phyloP scores from a whole-genome alignment of 768 basidiomycete species.

The Leccinum boreale region DNA sequence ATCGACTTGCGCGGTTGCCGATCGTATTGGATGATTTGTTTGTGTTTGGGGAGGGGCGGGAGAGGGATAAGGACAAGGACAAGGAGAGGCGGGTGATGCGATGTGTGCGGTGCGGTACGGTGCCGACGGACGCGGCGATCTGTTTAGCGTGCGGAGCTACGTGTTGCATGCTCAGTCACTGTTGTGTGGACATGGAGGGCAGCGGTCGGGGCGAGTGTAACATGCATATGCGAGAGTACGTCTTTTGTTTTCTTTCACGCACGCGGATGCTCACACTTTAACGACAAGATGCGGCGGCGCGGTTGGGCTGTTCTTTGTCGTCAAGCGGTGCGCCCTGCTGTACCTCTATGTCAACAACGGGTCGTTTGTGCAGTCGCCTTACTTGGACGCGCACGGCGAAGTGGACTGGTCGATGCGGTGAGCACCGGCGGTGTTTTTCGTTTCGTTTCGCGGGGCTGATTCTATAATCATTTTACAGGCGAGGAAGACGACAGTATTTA shows the following conservation, averaged over 20 bases:
- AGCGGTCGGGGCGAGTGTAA: constrained; percentile 85
- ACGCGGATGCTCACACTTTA: no score
- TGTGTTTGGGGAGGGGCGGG: constrained; percentile 63
- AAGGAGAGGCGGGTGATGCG: constrained; percentile 42
- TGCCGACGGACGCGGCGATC: constrained; percentile 83
- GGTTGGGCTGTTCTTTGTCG: constrained; percentile 85
- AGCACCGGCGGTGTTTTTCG: neutral
- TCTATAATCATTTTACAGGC: constrained; percentile 41
- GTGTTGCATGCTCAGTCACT: constrained; percentile 89
- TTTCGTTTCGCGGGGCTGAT: neutral
- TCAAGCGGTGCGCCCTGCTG: constrained; percentile 87
- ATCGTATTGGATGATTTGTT: constrained; percentile 81
- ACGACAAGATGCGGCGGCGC: constrained; percentile 78
- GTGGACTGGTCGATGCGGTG: constrained; percentile 90
- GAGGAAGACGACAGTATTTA: constrained; percentile 84
- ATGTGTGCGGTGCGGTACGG: constrained; percentile 74
- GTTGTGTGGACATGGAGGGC: constrained; percentile 68
- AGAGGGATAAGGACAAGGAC: neutral
- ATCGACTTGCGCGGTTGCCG: constrained; percentile 82
- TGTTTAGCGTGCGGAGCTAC: constrained; percentile 88
- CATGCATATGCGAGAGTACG: constrained; percentile 90
- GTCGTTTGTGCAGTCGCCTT: constrained; percentile 85
- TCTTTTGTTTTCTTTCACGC: constrained; percentile 14
- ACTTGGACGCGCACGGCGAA: constrained; percentile 93
- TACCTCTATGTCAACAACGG: constrained; percentile 89